phyloP scores from a whole-genome alignment of 2,329 filamentous ascomycete species.

The Chaetomium strumarium region DNA sequence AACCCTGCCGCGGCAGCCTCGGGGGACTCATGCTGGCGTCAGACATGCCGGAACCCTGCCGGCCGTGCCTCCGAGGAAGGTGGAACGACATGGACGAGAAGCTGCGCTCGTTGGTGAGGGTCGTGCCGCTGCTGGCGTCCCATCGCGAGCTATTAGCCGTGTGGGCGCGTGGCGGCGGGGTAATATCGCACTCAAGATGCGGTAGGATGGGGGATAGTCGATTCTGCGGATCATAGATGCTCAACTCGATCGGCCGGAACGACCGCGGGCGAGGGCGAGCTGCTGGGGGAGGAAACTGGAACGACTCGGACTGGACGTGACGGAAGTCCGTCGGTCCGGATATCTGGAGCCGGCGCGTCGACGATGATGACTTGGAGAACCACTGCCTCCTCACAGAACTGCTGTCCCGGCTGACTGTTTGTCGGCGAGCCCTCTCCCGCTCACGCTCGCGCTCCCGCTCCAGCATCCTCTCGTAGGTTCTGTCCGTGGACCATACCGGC shows the following conservation, averaged over 20 bases:
- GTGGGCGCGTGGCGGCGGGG: constrained; percentile 37
- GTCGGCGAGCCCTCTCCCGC: constrained; percentile 11
- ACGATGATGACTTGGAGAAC: constrained; percentile 38
- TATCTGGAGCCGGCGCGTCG: constrained; percentile 47
- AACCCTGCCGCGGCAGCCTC: constrained; percentile 34
- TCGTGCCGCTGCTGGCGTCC: constrained; percentile 30
- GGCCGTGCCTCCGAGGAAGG: constrained; percentile 42
- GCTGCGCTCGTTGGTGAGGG: constrained; percentile 38
- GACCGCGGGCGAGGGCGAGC: constrained; percentile 30
- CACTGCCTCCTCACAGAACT: constrained; percentile 37
- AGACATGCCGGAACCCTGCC: constrained; percentile 30
- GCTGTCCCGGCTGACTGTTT: constrained; percentile 26
- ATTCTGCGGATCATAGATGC: constrained; percentile 43
- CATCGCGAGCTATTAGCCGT: constrained; percentile 29
- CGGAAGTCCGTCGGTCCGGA: constrained; percentile 55
- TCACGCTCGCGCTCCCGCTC: constrained; percentile 26
- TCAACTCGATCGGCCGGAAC: constrained; percentile 53
- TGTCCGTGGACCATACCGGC: constrained; percentile 24
- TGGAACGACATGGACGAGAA: constrained; percentile 52
- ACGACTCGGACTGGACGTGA: constrained; percentile 48
- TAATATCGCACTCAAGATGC: constrained; percentile 40
- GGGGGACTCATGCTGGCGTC: constrained; percentile 37
- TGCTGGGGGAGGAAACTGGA: constrained; percentile 30
- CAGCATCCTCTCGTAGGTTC: constrained; percentile 28
- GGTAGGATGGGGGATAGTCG: constrained; percentile 52